phyloP scores from a whole-genome alignment of 2,329 filamentous ascomycete genomes.

The Dryadomyces quercivorus region DNA sequence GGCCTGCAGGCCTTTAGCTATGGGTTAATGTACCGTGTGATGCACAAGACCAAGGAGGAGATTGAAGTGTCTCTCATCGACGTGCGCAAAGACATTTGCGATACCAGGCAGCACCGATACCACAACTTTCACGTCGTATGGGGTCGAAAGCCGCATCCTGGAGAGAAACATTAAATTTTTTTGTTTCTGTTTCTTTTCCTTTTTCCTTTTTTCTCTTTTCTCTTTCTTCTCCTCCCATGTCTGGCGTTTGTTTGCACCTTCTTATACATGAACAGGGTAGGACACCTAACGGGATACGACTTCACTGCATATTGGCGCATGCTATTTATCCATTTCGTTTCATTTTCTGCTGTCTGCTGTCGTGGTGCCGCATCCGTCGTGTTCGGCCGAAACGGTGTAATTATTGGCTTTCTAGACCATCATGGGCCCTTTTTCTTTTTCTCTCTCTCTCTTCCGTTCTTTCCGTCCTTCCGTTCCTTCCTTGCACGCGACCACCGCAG shows the following conservation, averaged over 20 bases:
- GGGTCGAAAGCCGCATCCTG: slow-evolving; percentile 32
- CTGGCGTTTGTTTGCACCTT: no score
- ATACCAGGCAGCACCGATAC: slow-evolving; percentile 35
- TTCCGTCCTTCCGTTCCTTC: background rate
- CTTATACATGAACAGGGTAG: no score
- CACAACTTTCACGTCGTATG: slow-evolving; percentile 36
- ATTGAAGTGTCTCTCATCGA: slow-evolving; percentile 30
- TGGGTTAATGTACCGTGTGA: slow-evolving; percentile 20
- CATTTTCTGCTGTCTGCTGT: background rate
- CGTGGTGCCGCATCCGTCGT: no score
- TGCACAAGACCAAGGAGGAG: slow-evolving; percentile 28
- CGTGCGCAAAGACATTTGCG: slow-evolving; percentile 33
- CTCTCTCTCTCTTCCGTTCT: background rate
- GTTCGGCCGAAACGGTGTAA: no score
- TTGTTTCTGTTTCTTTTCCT: background rate
- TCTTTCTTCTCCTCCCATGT: background rate
- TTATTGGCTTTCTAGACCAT: no score
- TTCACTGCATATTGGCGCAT: no score
- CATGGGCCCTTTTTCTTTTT: background rate
- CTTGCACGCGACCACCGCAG: background rate
- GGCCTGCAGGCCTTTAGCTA: slow-evolving; percentile 21
- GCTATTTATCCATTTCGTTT: background rate
- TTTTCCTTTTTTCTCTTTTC: background rate
- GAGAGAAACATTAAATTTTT: background rate
- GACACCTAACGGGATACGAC: no score